Evolutionary conservation across 116 monocot species (phyloP), one percentile per base, ranked within the genome.

Genomic region (Cymodocea nodosa): DNA sequence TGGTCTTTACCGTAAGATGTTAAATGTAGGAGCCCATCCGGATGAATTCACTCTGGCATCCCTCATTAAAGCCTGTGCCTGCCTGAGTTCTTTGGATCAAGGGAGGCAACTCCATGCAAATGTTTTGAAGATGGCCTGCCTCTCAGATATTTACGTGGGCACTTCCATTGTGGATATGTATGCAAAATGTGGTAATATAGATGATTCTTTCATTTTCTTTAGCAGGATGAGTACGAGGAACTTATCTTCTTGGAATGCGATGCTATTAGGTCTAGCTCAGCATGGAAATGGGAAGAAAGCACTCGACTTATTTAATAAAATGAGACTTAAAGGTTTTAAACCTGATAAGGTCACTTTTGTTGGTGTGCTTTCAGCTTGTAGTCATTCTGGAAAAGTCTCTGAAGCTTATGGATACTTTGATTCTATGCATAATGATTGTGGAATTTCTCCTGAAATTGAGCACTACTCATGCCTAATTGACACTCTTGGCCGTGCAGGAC

Each of bases 391-490:
- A 6, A 62, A 84, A 30, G 79, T 90, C 0, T 77, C 75, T 17
- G 71, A 84, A 68, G 90, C 84, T 63, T 66, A 81, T 36, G 50
- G 40, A 8, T 79, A 81, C 65, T 84, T 86, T 5, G 63, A 86
- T 18, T 75, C 77, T 14, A 90, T 86, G 90, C 5, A 8, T 1
- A 49, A 18, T 22, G 75, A 84, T 20, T 86, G 80, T 60, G 59
- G 52, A 9, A 81, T 90, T 40, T n/a, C 72, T 50, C 86, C 83
- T 20, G 84, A 82, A 36, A 39, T 70, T 55, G 86, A 90, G 68
- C 90, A 90, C 57, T 90, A 84, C 62, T 79, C 86, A 50, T 86
- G 90, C 71, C 55, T 90, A n/a, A 77, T 86, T 52, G 90, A 90
- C 72, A 77, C 70, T 4, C 71, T 90, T 25, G 79, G 90, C 3